Evolutionary conservation across 2,329 filamentous ascomycete genomes (phyloP).

Genomic region (Fusarium nurragi): DNA sequence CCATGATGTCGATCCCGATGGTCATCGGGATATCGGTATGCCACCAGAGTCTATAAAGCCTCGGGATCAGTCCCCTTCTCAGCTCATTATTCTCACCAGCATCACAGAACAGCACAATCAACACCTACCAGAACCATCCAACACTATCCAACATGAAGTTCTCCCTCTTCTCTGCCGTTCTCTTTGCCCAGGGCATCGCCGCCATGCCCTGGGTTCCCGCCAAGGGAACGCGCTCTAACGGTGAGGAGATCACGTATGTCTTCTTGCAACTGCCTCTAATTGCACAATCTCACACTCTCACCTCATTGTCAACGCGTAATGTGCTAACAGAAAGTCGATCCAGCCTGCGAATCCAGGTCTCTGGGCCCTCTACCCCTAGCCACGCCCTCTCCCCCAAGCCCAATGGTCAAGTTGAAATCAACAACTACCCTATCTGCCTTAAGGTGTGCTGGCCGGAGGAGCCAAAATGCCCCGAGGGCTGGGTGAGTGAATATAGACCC

Average conservation of each 20-base stretch:
- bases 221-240: background rate
- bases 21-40: too few relatives aligned
- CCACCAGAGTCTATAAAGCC: background rate
- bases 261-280: background rate
- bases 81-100: background rate
- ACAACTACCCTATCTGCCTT: background rate
- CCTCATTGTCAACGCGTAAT: accelerated
- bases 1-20: too few relatives aligned
- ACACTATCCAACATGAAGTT: slow-evolving; percentile 12
- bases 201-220: slow-evolving; percentile 32
- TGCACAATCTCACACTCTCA: too few relatives aligned
- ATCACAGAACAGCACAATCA: slow-evolving; percentile 23
- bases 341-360: too few relatives aligned
- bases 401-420: background rate
- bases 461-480: slow-evolving; percentile 9
- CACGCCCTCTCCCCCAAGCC: background rate
- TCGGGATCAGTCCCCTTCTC: too few relatives aligned
- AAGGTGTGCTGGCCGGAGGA: background rate
- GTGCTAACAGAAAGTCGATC: background rate
- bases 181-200: slow-evolving; percentile 18
- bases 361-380: too few relatives aligned
- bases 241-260: slow-evolving; percentile 33
- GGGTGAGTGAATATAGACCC: background rate
- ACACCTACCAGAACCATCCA: background rate
- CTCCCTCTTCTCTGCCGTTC: background rate